phyloP scores from a whole-genome alignment of 495 filamentous ascomycete species.

The Cetradonia linearis region DNA sequence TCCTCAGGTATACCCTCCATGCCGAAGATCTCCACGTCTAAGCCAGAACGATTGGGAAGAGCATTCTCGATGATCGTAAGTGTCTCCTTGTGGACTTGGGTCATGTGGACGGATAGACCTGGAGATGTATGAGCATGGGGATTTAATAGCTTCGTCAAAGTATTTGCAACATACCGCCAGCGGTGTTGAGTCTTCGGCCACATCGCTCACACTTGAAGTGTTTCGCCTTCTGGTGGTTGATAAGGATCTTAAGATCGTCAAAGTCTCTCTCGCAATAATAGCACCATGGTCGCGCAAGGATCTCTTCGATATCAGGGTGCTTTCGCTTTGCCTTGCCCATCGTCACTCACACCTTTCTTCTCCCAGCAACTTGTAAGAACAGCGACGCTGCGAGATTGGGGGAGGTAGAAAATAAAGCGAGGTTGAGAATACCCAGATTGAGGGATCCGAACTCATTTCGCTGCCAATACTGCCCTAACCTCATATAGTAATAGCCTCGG shows the following conservation, averaged over 20 bases:
- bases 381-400: not conserved
- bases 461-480: not conserved
- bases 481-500: not conserved
- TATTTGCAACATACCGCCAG: slow-evolving; percentile 59
- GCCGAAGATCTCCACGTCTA: slow-evolving; percentile 93
- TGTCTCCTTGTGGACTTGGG: slow-evolving; percentile 93
- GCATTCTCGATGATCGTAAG: slow-evolving; percentile 83
- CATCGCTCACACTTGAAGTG: slow-evolving; percentile 96
- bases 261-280: slow-evolving; percentile 99
- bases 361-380: not conserved
- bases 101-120: slow-evolving; percentile 95
- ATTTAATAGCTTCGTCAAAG: not conserved
- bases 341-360: not conserved
- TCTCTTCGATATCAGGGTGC: slow-evolving; percentile 76
- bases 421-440: not conserved
- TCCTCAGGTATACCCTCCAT: slow-evolving; percentile 95
- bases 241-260: slow-evolving; percentile 90
- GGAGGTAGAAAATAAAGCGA: not conserved
- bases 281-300: slow-evolving; percentile 85
- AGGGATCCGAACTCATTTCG: slow-evolving; percentile 1
- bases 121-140: slow-evolving; percentile 17
- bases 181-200: slow-evolving; percentile 78
- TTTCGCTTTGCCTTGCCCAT: slow-evolving; percentile 85
- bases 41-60: slow-evolving; percentile 64
- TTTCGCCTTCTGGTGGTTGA: slow-evolving; percentile 94